A percentile compares a stretch with the other conserved stretches of the same genome.
phyloP scores from a whole-genome alignment of 192 early-diverging fungal species.

The Rhizoclosmatium globosum region DNA sequence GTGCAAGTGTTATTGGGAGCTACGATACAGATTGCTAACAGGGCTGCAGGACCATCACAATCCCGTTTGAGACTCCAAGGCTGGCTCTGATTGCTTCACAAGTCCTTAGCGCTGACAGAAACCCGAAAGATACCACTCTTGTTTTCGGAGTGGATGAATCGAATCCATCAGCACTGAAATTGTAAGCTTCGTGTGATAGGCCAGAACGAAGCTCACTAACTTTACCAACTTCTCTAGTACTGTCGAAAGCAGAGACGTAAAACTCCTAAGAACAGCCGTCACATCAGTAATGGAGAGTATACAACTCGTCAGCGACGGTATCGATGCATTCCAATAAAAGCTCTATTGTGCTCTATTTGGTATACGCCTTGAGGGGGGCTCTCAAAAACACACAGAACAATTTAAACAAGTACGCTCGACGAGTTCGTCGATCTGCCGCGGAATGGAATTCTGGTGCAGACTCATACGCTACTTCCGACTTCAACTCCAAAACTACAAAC shows the following conservation, averaged over 20 bases:
- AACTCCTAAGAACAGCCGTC: constrained; percentile 20
- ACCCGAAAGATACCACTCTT: constrained; percentile 15
- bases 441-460: too few relatives aligned
- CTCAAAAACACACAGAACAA: too few relatives aligned
- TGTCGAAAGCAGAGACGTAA: constrained; percentile 14
- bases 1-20: too few relatives aligned
- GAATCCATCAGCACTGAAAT: not conserved
- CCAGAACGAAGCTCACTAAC: too few relatives aligned
- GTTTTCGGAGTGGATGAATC: not conserved
- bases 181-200: not conserved
- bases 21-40: too few relatives aligned
- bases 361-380: too few relatives aligned
- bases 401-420: too few relatives aligned
- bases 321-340: constrained; percentile 12
- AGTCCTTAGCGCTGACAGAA: constrained; percentile 10
- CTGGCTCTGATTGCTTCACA: constrained; percentile 1
- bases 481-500: too few relatives aligned
- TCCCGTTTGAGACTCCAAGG: constrained; percentile 10
- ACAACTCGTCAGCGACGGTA: constrained; percentile 31
- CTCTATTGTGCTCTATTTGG: too few relatives aligned
- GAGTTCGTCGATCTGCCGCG: too few relatives aligned
- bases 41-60: not conserved
- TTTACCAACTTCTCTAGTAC: not conserved
- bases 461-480: too few relatives aligned
- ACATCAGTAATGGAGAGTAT: constrained; percentile 21